Conservation (phyloP, 257 asterid genomes). For the Solanum chilense region DNA sequence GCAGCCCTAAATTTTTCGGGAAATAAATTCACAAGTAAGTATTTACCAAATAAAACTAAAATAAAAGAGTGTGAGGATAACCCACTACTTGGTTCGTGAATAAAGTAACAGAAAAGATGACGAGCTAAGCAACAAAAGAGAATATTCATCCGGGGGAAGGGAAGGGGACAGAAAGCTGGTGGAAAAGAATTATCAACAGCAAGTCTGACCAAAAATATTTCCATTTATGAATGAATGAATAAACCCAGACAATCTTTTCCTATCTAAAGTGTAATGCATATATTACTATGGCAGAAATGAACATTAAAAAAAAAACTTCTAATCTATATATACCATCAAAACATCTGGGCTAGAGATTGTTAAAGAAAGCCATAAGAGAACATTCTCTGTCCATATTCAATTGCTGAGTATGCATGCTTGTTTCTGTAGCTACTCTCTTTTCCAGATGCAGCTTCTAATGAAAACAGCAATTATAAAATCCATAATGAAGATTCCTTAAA, state of each 20-base stretch:
- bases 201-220: background rate
- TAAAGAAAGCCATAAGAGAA: background rate
- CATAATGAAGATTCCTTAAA: background rate
- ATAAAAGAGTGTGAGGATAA: background rate
- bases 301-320: background rate
- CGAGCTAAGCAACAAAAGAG: background rate
- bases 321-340: background rate
- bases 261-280: background rate
- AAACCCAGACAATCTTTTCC: background rate
- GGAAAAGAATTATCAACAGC: background rate
- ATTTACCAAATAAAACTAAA: background rate
- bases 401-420: background rate
- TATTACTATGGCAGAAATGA: too few relatives aligned
- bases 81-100: background rate
- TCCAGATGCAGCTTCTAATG: background rate
- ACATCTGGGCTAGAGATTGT: background rate
- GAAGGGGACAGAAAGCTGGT: background rate
- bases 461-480: background rate
- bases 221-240: background rate
- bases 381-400: background rate
- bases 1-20: conserved; percentile 71
- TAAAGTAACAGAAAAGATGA: background rate
- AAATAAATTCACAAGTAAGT: conserved; percentile 7
- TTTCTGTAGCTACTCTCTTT: background rate
- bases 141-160: background rate